A percentile compares a stretch with the other conserved stretches of the same genome.
These are phyloP conservation scores for Datura wrightii DNA, from an alignment of 257 asterid species.

Conservation along the genomic window DNA sequence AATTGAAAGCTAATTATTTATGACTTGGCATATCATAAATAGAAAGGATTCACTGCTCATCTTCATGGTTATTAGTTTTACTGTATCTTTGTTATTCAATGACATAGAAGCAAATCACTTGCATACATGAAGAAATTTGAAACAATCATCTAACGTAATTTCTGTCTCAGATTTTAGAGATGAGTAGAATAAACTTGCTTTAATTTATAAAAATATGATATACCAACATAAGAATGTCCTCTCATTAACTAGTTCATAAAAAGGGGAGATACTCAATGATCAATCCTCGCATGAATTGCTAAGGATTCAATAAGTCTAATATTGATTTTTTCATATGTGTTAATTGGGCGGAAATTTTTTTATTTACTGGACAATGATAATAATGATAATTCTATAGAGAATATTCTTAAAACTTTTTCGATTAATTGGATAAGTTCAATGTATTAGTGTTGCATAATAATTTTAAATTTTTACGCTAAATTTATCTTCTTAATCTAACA, in stretches of 20 bases:
- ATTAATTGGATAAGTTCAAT: not conserved
- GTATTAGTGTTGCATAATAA: not conserved
- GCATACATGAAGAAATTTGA: no score
- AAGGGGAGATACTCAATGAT: no score
- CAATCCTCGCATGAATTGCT: no score
- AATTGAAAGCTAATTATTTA: no score
- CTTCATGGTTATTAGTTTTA: no score
- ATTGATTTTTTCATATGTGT: no score
- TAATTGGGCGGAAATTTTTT: not conserved
- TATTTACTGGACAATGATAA: not conserved
- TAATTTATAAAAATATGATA: not conserved
- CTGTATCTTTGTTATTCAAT: no score
- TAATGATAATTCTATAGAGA: not conserved
- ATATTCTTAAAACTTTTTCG: not conserved
- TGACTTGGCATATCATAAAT: no score
- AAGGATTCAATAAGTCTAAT: no score
- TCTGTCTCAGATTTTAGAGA: not conserved
- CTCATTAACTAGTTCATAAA: not conserved
- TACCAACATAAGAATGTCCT: not conserved
- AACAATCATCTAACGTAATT: no score
- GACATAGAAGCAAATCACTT: no score
- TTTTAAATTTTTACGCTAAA: not conserved
- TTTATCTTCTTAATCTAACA: not conserved
- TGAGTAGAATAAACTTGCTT: not conserved
- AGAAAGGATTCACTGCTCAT: no score